These are phyloP conservation scores for Erodium maritimum DNA, from an alignment of 345 rosid species.

Conservation along the genomic window DNA sequence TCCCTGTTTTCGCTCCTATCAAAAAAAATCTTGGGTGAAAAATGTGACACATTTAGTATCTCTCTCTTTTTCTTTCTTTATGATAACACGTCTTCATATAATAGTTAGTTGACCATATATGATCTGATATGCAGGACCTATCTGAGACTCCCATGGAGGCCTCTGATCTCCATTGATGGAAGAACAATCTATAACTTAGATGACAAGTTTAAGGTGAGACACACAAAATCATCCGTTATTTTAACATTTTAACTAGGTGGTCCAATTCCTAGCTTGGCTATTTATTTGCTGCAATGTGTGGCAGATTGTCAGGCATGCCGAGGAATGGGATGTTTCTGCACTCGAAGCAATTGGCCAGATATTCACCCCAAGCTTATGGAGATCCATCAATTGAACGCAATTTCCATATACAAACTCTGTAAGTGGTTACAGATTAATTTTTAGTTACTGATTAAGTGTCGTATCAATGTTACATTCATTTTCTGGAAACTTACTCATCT, in stretches of 20 bases:
- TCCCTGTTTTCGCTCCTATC: not conserved
- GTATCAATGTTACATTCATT: not conserved
- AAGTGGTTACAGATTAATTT: not conserved
- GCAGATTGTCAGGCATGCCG: constrained; percentile 66
- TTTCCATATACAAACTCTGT: not conserved
- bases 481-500: too few relatives aligned
- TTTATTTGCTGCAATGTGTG: not conserved
- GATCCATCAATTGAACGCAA: constrained; percentile 8
- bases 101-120: not conserved
- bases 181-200: constrained; percentile 51
- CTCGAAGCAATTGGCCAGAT: constrained; percentile 67
- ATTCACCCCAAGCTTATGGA: constrained; percentile 31
- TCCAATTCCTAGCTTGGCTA: not conserved
- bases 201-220: constrained; percentile 37
- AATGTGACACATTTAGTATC: too few relatives aligned
- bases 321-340: constrained; percentile 77
- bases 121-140: constrained; percentile 47
- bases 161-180: constrained; percentile 54
- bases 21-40: too few relatives aligned
- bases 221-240: not conserved
- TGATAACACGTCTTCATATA: too few relatives aligned
- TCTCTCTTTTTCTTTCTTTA: too few relatives aligned
- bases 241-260: too few relatives aligned
- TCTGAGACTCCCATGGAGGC: constrained; percentile 79
- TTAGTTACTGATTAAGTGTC: too few relatives aligned